A percentile compares a stretch with the other conserved stretches of the same genome.
These are phyloP conservation scores for Elaeis oleifera DNA, from an alignment of 202 grass and related monocot genomes.

Conservation along the genomic window DNA sequence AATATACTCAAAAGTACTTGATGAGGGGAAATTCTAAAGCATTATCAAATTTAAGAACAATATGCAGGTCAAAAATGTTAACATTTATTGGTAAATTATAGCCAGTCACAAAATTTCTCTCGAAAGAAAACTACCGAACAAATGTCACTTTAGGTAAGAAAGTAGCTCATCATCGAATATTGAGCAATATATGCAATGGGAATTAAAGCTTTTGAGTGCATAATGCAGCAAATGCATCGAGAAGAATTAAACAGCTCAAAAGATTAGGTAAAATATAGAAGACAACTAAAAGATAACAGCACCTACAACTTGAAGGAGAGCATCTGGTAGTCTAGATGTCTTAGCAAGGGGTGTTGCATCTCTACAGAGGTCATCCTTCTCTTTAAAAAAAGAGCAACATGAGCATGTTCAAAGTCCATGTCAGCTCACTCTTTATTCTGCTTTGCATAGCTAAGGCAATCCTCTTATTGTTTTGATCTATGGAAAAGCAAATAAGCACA, in stretches of 20 bases:
- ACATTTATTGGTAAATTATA: too few species aligned
- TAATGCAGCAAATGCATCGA: constrained; percentile 7
- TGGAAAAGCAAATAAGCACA: constrained; percentile 10
- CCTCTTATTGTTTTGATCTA: constrained; percentile 95
- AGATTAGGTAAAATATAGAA: constrained; percentile 20
- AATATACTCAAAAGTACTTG: too few species aligned
- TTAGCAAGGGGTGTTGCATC: constrained; percentile 85
- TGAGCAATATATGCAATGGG: too few species aligned
- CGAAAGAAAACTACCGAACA: too few species aligned
- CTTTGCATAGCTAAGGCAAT: constrained; percentile 95
- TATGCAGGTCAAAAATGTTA: neutral
- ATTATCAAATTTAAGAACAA: neutral
- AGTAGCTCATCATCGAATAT: too few species aligned
- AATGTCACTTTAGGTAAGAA: too few species aligned
- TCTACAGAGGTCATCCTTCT: constrained; percentile 70
- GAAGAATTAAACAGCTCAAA: constrained; percentile 4
- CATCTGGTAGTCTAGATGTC: constrained; percentile 79
- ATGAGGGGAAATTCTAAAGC: neutral
- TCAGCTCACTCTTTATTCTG: constrained; percentile 84
- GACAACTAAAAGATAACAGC: constrained; percentile 10
- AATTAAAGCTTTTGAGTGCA: too few species aligned
- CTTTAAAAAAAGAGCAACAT: constrained; percentile 96
- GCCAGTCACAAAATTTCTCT: too few species aligned
- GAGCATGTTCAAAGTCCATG: constrained; percentile 85
- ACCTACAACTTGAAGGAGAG: constrained; percentile 97